Evolutionary conservation across 495 filamentous ascomycete species (phyloP).

Genomic region (Haplographium delicatum): DNA sequence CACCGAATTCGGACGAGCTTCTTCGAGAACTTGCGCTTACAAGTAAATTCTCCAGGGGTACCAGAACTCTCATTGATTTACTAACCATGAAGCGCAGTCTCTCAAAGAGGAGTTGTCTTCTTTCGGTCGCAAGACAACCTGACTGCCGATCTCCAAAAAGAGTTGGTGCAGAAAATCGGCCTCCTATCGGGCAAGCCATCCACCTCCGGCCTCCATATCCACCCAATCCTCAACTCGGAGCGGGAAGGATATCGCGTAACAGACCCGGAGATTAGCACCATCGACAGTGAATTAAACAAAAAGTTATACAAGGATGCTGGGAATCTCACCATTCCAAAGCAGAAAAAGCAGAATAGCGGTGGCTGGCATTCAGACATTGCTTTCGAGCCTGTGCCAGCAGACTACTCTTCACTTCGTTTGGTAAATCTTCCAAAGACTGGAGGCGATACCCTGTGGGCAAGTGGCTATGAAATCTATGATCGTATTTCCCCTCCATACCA

Average conservation of each 20-base stretch:
- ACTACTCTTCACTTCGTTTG: slow-evolving; percentile 59
- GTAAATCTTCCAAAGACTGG: slow-evolving; percentile 62
- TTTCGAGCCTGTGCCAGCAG: slow-evolving; percentile 60
- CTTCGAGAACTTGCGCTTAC: slow-evolving; percentile 63
- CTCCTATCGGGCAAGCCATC: slow-evolving; percentile 60
- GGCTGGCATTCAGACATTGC: slow-evolving; percentile 67
- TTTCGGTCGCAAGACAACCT: slow-evolving; percentile 73
- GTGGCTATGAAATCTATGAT: slow-evolving; percentile 75
- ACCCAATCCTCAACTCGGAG: slow-evolving; percentile 59
- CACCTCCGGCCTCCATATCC: slow-evolving; percentile 65
- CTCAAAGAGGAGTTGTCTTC: slow-evolving; percentile 75
- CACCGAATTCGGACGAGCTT: slow-evolving; percentile 61
- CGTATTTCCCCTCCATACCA: slow-evolving; percentile 61
- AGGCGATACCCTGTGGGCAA: slow-evolving; percentile 71
- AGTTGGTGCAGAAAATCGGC: slow-evolving; percentile 60
- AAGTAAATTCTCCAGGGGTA: slow-evolving; percentile 46
- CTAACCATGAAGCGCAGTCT: too few species aligned
- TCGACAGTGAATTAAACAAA: slow-evolving; percentile 55
- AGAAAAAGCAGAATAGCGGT: slow-evolving; percentile 35
- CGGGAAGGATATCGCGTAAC: slow-evolving; percentile 50
- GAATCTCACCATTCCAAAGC: slow-evolving; percentile 6
- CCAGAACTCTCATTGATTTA: too few species aligned
- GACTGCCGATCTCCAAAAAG: slow-evolving; percentile 59
- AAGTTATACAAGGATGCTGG: slow-evolving; percentile 44
- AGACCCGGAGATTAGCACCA: slow-evolving; percentile 71